Base-by-base conservation (phyloP, 1,139 yeast species). In the Candida glucosophila region DNA sequence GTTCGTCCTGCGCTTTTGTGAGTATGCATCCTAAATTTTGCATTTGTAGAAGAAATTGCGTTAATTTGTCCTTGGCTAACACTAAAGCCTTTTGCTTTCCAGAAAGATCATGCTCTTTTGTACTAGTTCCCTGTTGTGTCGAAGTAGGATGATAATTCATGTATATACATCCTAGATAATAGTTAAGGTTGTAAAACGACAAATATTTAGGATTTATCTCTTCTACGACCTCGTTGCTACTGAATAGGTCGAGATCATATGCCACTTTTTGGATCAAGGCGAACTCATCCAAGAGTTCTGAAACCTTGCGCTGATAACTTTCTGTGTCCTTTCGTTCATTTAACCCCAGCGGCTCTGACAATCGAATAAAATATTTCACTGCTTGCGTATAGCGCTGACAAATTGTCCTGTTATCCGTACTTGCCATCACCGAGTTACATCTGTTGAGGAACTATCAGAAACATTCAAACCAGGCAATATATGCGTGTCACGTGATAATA, bases 161-260 rank as follows among this genome's bases (percentile, higher is more conserved):
- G 32, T 47, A 48, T n/a, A 57, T 43, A 26, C 39, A 47, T 0
- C 70, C 81, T 22, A 75, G 40, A 35, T 73, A 66, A 41, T 56
- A 77, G 31, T 71, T 70, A 1, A 73, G 43, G 8, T 67, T 53
- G 9, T 77, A 44, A 35, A 68, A 76, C 20, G 73, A 75, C 14
- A 78, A 44, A 24, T 78, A 70, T 9, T 56, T 48, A 2, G 80
- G 71, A 27, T 67, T 60, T 12, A 78, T 41, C 36, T 78, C 88
- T 1, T 67, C 71, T 3, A 77, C 35, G 1, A 58, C 41, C 40
- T 78, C 88, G 45, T 77, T 77, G 6, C 55, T 55, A 40, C 85
- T 76, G 48, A 76, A 77, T 15, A 77, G 45, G n/a, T 62, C 52
- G 13, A 65, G 39, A 13, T 47, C 47, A 9, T 37, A 37, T 2